Conservation (phyloP, 257 asterid genomes). For the Lavandula angustifolia region DNA sequence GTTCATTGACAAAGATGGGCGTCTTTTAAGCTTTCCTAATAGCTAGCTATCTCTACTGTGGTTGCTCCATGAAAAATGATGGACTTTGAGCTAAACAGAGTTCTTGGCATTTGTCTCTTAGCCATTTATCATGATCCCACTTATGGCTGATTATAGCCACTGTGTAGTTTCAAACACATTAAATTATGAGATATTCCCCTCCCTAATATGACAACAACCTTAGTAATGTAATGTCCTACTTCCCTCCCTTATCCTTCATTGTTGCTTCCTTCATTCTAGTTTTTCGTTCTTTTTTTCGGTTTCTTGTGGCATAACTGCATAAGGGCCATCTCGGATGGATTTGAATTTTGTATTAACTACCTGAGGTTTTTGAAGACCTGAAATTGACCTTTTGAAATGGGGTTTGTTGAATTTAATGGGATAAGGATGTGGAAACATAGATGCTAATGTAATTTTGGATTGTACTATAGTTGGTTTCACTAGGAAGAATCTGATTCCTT, state of each 20-base stretch:
- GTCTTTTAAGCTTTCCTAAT: not conserved
- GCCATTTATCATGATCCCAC: slow-evolving; percentile 44
- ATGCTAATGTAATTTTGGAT: not conserved
- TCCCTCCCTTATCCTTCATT: slow-evolving; percentile 9
- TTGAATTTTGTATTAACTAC: not conserved
- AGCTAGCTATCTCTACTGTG: not conserved
- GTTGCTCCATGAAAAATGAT: slow-evolving; percentile 1
- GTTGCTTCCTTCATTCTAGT: slow-evolving; percentile 8
- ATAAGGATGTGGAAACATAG: slow-evolving; percentile 19
- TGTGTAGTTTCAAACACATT: slow-evolving; percentile 31
- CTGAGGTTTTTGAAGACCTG: not conserved
- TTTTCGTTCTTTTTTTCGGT: not conserved
- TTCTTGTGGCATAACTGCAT: not conserved
- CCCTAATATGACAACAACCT: slow-evolving; percentile 27
- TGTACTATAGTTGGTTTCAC: slow-evolving; percentile 16
- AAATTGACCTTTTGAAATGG: slow-evolving; percentile 21
- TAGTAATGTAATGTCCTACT: slow-evolving; percentile 30
- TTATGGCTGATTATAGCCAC: slow-evolving; percentile 37
- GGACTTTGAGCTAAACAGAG: no score
- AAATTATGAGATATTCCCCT: slow-evolving; percentile 31
- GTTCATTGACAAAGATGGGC: slow-evolving; percentile 10
- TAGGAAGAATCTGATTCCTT: slow-evolving; percentile 38
- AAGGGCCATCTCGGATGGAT: not conserved
- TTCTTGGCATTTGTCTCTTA: no score
- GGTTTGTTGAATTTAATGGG: slow-evolving; percentile 8